Conservation (phyloP, 257 asterid species). For the Gentiana straminea region DNA sequence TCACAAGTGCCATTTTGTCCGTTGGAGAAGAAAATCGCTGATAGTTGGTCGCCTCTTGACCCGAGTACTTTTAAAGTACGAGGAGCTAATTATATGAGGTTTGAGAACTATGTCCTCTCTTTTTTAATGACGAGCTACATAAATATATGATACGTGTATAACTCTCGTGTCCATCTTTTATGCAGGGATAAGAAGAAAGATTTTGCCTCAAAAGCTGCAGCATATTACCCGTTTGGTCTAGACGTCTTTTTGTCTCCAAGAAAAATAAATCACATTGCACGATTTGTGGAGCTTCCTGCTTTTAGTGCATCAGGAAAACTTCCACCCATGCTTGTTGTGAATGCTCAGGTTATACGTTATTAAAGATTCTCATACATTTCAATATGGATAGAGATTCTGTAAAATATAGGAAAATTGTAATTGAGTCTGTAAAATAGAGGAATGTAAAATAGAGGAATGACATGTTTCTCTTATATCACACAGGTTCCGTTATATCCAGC, state of each 20-base stretch:
- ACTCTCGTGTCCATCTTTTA: constrained; percentile 6
- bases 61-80: constrained; percentile 77
- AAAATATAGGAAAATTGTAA: no score
- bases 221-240: constrained; percentile 88
- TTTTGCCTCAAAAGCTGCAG: constrained; percentile 62
- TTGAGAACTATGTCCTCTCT: constrained; percentile 5
- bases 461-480: constrained; percentile 1
- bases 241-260: constrained; percentile 76
- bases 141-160: background rate
- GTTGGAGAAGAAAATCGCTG: constrained; percentile 70
- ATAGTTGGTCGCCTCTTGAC: constrained; percentile 87
- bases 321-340: constrained; percentile 86
- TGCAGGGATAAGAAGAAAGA: constrained; percentile 91
- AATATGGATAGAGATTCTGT: no score
- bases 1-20: constrained; percentile 89
- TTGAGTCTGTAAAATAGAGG: no score
- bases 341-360: constrained; percentile 70
- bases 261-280: constrained; percentile 80
- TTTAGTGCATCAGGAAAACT: constrained; percentile 47
- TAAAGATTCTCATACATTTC: background rate
- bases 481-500: constrained; percentile 45
- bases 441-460: no score
- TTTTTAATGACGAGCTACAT: background rate
- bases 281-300: constrained; percentile 68
- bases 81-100: constrained; percentile 77